phyloP scores from a whole-genome alignment of 2,329 filamentous ascomycete species.

The Dothideomycetes sp. region DNA sequence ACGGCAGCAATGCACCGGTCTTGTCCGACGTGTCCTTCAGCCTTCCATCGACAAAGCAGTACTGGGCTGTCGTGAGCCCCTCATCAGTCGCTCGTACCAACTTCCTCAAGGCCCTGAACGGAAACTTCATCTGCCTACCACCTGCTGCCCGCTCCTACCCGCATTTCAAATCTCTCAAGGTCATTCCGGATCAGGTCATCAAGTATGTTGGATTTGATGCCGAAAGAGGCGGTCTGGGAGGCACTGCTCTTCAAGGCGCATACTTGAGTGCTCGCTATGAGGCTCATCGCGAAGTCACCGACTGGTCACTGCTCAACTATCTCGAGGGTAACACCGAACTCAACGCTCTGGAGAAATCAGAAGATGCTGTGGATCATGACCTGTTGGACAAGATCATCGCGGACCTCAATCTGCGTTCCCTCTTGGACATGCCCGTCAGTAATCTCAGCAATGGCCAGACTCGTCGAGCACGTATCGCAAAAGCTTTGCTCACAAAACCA shows the following conservation, averaged over 20 bases:
- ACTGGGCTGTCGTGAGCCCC: slow-evolving; percentile 75
- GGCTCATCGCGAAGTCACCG: slow-evolving; percentile 72
- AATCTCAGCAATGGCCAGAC: slow-evolving; percentile 94
- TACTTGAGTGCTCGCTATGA: slow-evolving; percentile 90
- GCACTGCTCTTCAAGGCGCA: slow-evolving; percentile 55
- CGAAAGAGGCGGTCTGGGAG: slow-evolving; percentile 51
- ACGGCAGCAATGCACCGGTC: slow-evolving; percentile 54
- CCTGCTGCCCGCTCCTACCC: slow-evolving; percentile 70
- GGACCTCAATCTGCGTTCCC: slow-evolving; percentile 58
- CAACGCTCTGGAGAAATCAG: slow-evolving; percentile 56
- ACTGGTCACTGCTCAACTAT: slow-evolving; percentile 77
- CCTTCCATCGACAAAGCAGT: slow-evolving; percentile 39
- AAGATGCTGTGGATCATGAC: slow-evolving; percentile 35
- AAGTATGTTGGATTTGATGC: slow-evolving; percentile 86
- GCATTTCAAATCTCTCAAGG: slow-evolving; percentile 53
- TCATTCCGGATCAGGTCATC: slow-evolving; percentile 58
- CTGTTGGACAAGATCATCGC: slow-evolving; percentile 54
- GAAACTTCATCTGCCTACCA: slow-evolving; percentile 66
- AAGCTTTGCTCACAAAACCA: slow-evolving; percentile 68
- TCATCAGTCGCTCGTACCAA: slow-evolving; percentile 72
- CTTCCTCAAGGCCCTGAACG: slow-evolving; percentile 69
- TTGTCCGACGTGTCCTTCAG: slow-evolving; percentile 64
- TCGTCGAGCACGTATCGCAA: slow-evolving; percentile 75
- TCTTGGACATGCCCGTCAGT: slow-evolving; percentile 73
- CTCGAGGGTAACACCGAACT: slow-evolving; percentile 73